Conservation (phyloP, 116 monocot species). For the Trichopus zeylanicus region DNA sequence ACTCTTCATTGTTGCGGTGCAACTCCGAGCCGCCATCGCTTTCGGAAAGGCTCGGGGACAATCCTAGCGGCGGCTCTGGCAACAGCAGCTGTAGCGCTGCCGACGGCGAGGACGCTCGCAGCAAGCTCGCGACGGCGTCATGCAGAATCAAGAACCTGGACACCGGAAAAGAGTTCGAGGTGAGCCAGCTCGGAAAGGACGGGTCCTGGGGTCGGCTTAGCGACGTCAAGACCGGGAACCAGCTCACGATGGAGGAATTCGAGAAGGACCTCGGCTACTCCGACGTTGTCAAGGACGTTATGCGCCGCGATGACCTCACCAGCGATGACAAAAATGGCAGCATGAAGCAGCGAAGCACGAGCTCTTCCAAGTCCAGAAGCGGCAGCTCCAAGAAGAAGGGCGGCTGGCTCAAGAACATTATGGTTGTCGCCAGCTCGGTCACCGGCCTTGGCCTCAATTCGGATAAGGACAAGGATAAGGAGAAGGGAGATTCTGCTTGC, state of each 20-base stretch:
- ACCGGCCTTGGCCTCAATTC: constrained; percentile 46
- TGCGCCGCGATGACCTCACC: constrained; percentile 43
- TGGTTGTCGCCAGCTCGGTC: constrained; percentile 59
- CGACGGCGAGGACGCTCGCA: neutral
- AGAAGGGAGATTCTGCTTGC: constrained; percentile 17
- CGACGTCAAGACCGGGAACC: constrained; percentile 50
- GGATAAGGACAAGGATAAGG: too few relatives aligned
- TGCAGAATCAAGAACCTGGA: constrained; percentile 74
- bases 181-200: constrained; percentile 39
- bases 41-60: neutral
- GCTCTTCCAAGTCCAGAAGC: neutral
- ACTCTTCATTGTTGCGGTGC: neutral
- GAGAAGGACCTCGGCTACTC: constrained; percentile 66
- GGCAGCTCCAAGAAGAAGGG: constrained; percentile 37
- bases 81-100: neutral
- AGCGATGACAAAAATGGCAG: neutral
- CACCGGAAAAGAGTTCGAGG: constrained; percentile 76
- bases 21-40: neutral
- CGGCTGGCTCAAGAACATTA: constrained; percentile 84
- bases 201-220: constrained; percentile 41
- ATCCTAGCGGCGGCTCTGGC: neutral
- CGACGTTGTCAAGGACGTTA: constrained; percentile 68
- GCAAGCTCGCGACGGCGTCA: neutral
- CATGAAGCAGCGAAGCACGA: neutral
- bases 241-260: constrained; percentile 73